Conservation (phyloP, 2,329 filamentous ascomycete genomes). For the Coleophoma eucalyptorum region DNA sequence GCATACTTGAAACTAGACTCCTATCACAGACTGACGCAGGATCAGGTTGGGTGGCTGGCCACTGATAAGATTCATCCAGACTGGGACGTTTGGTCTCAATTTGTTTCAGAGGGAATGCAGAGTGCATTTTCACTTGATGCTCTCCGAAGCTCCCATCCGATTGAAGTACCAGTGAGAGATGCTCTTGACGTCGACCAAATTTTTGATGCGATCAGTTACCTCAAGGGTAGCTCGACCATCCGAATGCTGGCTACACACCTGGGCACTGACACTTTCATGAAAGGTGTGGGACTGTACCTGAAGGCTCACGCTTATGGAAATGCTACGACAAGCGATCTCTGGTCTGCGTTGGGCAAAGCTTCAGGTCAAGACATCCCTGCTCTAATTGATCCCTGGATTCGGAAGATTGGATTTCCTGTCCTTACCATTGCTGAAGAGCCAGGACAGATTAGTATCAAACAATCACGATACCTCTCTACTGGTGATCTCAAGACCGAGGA, state of each 20-base stretch:
- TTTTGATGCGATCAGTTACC: slow-evolving; percentile 94
- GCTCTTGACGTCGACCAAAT: slow-evolving; percentile 97
- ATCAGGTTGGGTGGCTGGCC: slow-evolving; percentile 65
- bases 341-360: slow-evolving; percentile 81
- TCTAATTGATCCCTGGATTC: slow-evolving; percentile 94
- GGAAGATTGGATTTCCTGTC: slow-evolving; percentile 91
- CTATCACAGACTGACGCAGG: background rate
- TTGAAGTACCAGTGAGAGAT: slow-evolving; percentile 91
- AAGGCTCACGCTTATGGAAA: slow-evolving; percentile 85
- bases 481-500: slow-evolving; percentile 90
- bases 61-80: slow-evolving; percentile 88
- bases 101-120: slow-evolving; percentile 93
- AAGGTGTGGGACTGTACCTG: slow-evolving; percentile 86
- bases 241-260: slow-evolving; percentile 94
- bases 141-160: slow-evolving; percentile 88
- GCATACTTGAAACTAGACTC: background rate
- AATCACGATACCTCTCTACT: slow-evolving; percentile 85
- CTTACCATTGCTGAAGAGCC: slow-evolving; percentile 81
- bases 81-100: slow-evolving; percentile 97
- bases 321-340: slow-evolving; percentile 87
- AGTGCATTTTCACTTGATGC: slow-evolving; percentile 86
- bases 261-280: slow-evolving; percentile 81
- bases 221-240: slow-evolving; percentile 94
- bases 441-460: slow-evolving; percentile 76
- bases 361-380: slow-evolving; percentile 81